Base-by-base conservation (phyloP, 2,329 filamentous ascomycete genomes). In the Trichophaea hybrida region DNA sequence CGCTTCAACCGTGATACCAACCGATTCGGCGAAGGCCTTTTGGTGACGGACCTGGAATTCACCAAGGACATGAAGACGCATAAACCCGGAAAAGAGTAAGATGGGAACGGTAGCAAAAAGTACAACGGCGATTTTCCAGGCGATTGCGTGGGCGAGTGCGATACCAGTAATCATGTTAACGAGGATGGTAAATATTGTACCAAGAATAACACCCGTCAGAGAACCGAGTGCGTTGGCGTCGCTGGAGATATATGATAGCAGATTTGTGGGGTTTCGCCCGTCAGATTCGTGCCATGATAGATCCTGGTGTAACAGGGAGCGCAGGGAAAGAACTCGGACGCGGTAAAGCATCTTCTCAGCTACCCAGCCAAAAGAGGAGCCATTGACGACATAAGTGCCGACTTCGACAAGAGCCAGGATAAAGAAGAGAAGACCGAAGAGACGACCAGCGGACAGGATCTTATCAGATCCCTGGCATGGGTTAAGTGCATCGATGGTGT, bases 1-100 rank as follows among this genome's bases (percentile, higher is more conserved):
- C 0, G 83, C 82, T 65, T 88, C 84, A 5, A 82, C 80, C 1
- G 82, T 82, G 55, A 86, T 77, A 4, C 78, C 76, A 13, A 83
- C 79, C 1, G 84, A 81, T 48, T 77, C 76, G 5, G 79, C 76
- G 65, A 84, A 87, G 1, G 84, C 82, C 31, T 77, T 78, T 44
- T 82, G 78, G 64, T 85, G 81, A 12, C 78, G 77, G 58, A 79
- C 76, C 62, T 86, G 80, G 52, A 83, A 81, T 40, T 77, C 75
- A 1, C 79, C 77, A 12, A 78, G 70, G 3, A 77, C 73, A 4
- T 74, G 72, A 8, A 78, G 70, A 44, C 76, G 72, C 17, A 75
- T 67, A 61, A 74, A 77, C 0, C 76, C 76, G 5, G 70, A 72
- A 0, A 74, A 63, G 4, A 77, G 63, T 71, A 78, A 75, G 38